Conservation (phyloP, 2,329 filamentous ascomycete species). For the Cladosporium phlei region DNA sequence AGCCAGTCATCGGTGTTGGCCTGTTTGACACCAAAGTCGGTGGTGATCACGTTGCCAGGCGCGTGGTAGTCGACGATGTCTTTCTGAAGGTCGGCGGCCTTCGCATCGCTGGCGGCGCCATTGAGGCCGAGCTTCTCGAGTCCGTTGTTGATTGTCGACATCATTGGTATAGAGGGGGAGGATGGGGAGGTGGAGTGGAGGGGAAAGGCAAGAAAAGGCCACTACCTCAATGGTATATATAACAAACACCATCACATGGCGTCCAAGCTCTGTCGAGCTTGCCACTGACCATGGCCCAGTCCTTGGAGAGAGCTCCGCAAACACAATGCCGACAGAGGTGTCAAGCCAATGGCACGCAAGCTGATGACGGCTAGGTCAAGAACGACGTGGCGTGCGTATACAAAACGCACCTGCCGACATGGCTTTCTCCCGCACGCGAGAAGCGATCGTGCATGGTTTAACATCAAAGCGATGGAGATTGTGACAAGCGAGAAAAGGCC, state of each 20-base stretch:
- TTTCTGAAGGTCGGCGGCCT: conserved; percentile 57
- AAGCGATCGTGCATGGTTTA: no score
- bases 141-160: conserved; percentile 20
- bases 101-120: conserved; percentile 37
- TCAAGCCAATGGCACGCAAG: conserved; percentile 4
- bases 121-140: conserved; percentile 30
- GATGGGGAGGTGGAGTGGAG: neutral
- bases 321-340: neutral
- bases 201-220: no score
- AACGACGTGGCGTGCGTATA: no score
- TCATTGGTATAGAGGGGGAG: neutral
- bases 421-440: no score
- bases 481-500: no score
- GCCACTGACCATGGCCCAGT: neutral
- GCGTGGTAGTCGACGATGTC: conserved; percentile 56
- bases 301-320: conserved; percentile 4
- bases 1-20: conserved; percentile 75
- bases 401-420: no score
- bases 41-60: conserved; percentile 59
- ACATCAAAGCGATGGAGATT: no score
- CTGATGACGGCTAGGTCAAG: conserved; percentile 4
- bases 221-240: conserved; percentile 6
- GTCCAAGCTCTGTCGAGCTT: neutral
- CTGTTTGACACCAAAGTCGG: conserved; percentile 72
- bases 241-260: neutral